phyloP scores from a whole-genome alignment of 148 eudicot species.

The Rhododendron henanense region DNA sequence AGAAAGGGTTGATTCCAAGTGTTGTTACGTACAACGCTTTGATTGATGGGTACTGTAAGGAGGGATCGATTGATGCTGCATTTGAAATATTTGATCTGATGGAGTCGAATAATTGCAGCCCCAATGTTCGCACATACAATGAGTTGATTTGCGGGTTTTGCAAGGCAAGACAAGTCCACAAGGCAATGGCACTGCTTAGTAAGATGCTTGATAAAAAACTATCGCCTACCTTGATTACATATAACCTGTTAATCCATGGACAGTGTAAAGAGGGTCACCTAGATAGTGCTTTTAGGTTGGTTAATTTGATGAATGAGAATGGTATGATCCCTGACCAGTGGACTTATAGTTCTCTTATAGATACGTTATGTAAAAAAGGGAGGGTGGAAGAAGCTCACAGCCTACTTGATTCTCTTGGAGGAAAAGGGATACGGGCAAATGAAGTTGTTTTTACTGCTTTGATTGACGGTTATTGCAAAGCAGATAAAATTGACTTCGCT shows the following conservation, averaged over 20 bases:
- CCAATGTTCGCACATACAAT: constrained; percentile 72
- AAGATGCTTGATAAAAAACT: constrained; percentile 58
- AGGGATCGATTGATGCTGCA: constrained; percentile 56
- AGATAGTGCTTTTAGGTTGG: constrained; percentile 62
- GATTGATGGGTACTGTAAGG: constrained; percentile 76
- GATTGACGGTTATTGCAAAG: constrained; percentile 61
- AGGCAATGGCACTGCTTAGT: constrained; percentile 65
- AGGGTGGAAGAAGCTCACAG: constrained; percentile 49
- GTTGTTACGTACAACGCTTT: constrained; percentile 71
- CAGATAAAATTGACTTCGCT: constrained; percentile 49
- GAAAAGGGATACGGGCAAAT: constrained; percentile 58
- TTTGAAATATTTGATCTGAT: constrained; percentile 48
- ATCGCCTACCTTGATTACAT: constrained; percentile 54
- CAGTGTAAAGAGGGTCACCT: constrained; percentile 66
- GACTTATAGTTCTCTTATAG: constrained; percentile 59
- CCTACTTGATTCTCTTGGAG: constrained; percentile 46
- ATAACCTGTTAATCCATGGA: constrained; percentile 63
- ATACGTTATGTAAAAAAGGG: constrained; percentile 55
- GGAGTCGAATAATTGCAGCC: constrained; percentile 51
- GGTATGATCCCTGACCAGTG: constrained; percentile 60
- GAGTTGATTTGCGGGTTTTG: constrained; percentile 76
- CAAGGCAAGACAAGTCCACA: constrained; percentile 43
- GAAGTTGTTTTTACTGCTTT: constrained; percentile 55
- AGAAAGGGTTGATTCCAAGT: constrained; percentile 42
- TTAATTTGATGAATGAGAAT: constrained; percentile 54